Conservation (phyloP, 1,284 basidiomycete species). For the Leccinum discolor region DNA sequence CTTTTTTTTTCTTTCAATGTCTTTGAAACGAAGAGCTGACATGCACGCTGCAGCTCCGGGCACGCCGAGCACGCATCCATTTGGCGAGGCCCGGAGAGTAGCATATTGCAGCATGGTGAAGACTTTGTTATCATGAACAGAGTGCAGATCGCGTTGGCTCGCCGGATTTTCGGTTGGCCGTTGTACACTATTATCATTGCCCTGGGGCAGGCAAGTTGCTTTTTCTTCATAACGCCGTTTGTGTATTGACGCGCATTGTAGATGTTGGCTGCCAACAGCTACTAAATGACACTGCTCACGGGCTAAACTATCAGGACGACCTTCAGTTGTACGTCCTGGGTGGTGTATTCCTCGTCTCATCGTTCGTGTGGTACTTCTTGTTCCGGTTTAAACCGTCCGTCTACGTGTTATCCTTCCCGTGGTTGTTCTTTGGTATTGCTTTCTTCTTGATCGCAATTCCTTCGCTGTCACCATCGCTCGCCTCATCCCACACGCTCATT, state of each 20-base stretch:
- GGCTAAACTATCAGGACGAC: constrained; percentile 80
- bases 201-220: constrained; percentile 65
- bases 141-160: constrained; percentile 79
- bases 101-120: constrained; percentile 48
- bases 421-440: constrained; percentile 86
- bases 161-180: constrained; percentile 83
- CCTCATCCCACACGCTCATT: constrained; percentile 50
- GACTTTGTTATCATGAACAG: constrained; percentile 74
- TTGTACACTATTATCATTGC: constrained; percentile 89
- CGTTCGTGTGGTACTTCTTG: constrained; percentile 87
- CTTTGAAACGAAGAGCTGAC: background rate
- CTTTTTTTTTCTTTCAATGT: constrained; percentile 10
- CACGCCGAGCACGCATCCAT: constrained; percentile 62
- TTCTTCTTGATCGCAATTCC: constrained; percentile 91
- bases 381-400: constrained; percentile 89
- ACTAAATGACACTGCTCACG: constrained; percentile 89
- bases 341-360: constrained; percentile 82
- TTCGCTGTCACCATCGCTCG: constrained; percentile 67
- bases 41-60: constrained; percentile 15
- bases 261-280: constrained; percentile 89
- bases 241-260: constrained; percentile 26
- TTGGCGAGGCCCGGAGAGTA: constrained; percentile 42
- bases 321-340: constrained; percentile 90
- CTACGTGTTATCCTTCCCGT: constrained; percentile 83
- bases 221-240: background rate